Evolutionary conservation across 495 filamentous ascomycete genomes (phyloP), one percentile per base, ranked within the genome.

Genomic region (Xeromyces bisporus): DNA sequence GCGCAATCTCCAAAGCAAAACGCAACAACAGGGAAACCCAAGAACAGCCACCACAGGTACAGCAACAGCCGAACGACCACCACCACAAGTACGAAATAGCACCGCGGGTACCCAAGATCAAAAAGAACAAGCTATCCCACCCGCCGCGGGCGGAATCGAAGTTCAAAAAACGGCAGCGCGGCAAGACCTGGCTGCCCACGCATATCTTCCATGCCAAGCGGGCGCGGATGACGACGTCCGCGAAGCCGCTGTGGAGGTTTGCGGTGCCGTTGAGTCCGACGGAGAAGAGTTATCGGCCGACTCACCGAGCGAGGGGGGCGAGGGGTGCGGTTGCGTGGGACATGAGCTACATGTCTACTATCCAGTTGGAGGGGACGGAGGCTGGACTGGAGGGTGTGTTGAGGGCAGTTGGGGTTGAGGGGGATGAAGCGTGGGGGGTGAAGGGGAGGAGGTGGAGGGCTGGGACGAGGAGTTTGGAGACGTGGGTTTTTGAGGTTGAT

Each of bases 131-230:
- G 24, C 59, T 92, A 6, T 75, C 78, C 18, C 59, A 66, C 3
- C 78, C 83, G 1, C 66, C 68, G 0, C 67, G 67, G 27, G 60
- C 75, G 2, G 64, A 71, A 13, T 65, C 74, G 8, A 85, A 77
- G 38, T 94, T 76, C 42, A 71, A 74, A 37, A 93, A 85, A 57
- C 73, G 89, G 1, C 89, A 97, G 50, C 51, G 71, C 18, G 66
- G 77, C 49, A 97, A 97, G 61, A 78, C 75, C 0, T 96, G 89
- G 89, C 64, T 97, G 2, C 91, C 89, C 2, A 93, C 89, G 11
- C 89, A 97, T 45, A 51, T 93, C 32, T 97, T 74, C 61, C 89
- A 93, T 58, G 77, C 86, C 10, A 96, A 97, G 45, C 63, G 89
- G 26, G 87, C 89, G 4, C 74, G 66, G 33, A 91, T 97, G 78